Base-by-base conservation (phyloP, 352 stramenopile species). In the Saprolegnia parasitica region DNA sequence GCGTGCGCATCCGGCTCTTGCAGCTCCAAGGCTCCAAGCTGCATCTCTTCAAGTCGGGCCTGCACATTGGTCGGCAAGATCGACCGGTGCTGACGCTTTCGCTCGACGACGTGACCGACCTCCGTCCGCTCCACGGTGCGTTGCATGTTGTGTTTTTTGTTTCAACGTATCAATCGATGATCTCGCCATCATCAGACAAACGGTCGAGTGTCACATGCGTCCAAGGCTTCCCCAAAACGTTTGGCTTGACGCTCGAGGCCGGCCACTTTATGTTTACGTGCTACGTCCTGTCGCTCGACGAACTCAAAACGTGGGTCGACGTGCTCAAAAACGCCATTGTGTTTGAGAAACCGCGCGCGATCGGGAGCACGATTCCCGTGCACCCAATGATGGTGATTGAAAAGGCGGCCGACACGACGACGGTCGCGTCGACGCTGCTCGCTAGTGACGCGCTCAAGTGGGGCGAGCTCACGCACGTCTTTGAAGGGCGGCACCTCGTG, bases 241-340 rank as follows among this genome's bases (percentile, higher is more conserved):
- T 86, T 83, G 87, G 87, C 20, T 62, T 96, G 54, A 96, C 86
- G 0, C 76, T 96, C 3, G 84, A 96, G 71, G 84, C 84, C 47
- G 87, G 81, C 1, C 76, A 87, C 23, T 90, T 77, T 52, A 90
- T 96, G 40, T 92, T 94, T 68, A 94, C 86, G 6, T 96, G 94
- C 63, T 93, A 91, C 74, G 90, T 87, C 32, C 79, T 84, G 39
- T 88, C 81, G 63, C 76, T 77, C 21, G 77, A 88, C 16, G 86
- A 96, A 65, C 88, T 93, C 83, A 63, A 81, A 15, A 83, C 93
- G 67, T 96, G 87, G 87, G 72, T 96, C 32, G 86, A 96, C 73
- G 56, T 94, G 62, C 77, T 96, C 23, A 96, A 96, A 74, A 96
- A 96, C 68, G 91, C 78, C 50, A 84, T 84, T 13, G 72, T 93